Evolutionary conservation across 2,329 filamentous ascomycete genomes (phyloP), one percentile per base, ranked within the genome.

Genomic region (Talaromyces sp.): DNA sequence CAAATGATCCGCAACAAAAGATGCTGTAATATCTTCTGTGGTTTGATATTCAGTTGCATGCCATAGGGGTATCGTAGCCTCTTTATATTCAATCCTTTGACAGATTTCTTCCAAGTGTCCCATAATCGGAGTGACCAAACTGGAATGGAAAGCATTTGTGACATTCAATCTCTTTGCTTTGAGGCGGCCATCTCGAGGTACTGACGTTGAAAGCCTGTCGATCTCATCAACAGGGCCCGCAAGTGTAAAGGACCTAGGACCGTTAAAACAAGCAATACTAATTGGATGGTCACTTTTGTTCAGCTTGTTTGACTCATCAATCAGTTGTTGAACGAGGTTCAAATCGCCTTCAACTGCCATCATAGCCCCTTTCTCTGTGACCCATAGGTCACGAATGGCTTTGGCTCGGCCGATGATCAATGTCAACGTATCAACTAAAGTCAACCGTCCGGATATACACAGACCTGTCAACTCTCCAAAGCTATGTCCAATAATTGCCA

Each of bases 401-500:
- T 40, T 40, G 39, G 39, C 39, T 40, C 39, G 39, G 5, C 39
- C 16, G 14, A 40, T n/a, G 39, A 40, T 18, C 7, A 40, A n/a
- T 9, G 7, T 40, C 39, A 40, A 40, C 1, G 39, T 40, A 40
- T 40, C 39, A 18, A n/a, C 6, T 0, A 77, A 67, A 1, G 68
- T 69, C 4, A 78, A 58, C 0, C 66, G 63, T 0, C 71, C 70
- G 0, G 75, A 69, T 1, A 77, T 66, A 23, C 70, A 71, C 0
- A 78, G 66, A 1, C 72, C 76, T 0, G 56, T 58, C 14, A 58
- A 18, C 21, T 58, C 39, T 4, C 76, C 76, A 59, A 78, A 72
- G 61, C 73, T 76, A 61, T 78, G 76, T 0, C 77, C 77, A 7
- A 80, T 60, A 2, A 79, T 28, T 0, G 71, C 68, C 2, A 65